Base-by-base conservation (phyloP, 73 alveolate species). In the Paramecium tetraurelia region DNA sequence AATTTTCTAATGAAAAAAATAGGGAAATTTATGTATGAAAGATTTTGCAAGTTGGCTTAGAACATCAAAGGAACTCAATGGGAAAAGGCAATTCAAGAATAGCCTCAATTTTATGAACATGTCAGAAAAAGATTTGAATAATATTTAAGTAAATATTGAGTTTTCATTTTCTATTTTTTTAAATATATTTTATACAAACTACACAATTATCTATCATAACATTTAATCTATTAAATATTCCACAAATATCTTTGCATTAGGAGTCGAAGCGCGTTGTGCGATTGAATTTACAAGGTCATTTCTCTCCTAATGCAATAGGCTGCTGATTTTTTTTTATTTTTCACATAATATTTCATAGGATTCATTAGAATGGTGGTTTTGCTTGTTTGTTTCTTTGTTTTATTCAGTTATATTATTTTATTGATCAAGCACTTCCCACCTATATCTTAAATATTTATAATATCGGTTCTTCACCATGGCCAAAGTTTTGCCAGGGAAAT, bases 401-500 rank as follows among this genome's bases (percentile, higher is more conserved):
- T 24, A 80, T 31, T 80, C 90, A 33, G 75, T 46, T 21, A 48
- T 7, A 63, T 27, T 63, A 80, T 80, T 48, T 80, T 43, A 80
- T 41, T 80, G 24, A 18, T 41, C 90, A 20, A 80, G 46, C 7
- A 80, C 90, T 24, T 80, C 90, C 90, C 90, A 80, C 46, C 90
- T 41, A 48, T 80, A 80, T 80, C 90, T 40, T 41, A 80, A 43
- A 48, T 80, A 43, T 46, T 80, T 80, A 35, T 80, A 80, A 46
- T 80, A 80, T 80, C 90, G 48, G 50, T 80, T 80, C 75, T 80
- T 80, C 12, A 80, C 90, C 90, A 80, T 80, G 10, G 90, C 90
- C 48, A 80, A 46, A 18, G 90, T 80, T 80, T 80, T 80, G 43
- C 90, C 90, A 44, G 90, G 90, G 33, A 80, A 80, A 35, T 41